Conservation (phyloP, 2,329 filamentous ascomycete genomes). For the Coniochaeta hoffmannii region DNA sequence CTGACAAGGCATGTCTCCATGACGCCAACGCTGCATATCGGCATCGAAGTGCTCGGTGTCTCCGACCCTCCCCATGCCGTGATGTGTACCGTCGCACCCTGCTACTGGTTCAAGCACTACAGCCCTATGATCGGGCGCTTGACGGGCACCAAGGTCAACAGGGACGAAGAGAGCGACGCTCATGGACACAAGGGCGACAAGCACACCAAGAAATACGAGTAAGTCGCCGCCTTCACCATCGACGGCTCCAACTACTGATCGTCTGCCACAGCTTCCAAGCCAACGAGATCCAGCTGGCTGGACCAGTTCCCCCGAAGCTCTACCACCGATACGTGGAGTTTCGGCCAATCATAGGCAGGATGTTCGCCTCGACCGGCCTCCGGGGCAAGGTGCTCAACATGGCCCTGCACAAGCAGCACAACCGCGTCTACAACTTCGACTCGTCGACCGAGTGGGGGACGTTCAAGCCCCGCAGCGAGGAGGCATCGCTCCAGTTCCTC, state of each 20-base stretch:
- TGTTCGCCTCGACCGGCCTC: slow-evolving; percentile 75
- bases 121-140: slow-evolving; percentile 83
- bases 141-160: slow-evolving; percentile 62
- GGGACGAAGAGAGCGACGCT: slow-evolving; percentile 44
- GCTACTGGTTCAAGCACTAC: slow-evolving; percentile 74
- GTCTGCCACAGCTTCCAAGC: slow-evolving; percentile 69
- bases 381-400: slow-evolving; percentile 75
- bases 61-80: slow-evolving; percentile 62
- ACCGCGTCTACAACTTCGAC: slow-evolving; percentile 83
- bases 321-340: slow-evolving; percentile 95
- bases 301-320: slow-evolving; percentile 70
- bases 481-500: slow-evolving; percentile 73
- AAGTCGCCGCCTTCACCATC: slow-evolving; percentile 22
- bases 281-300: slow-evolving; percentile 79
- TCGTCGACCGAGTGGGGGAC: slow-evolving; percentile 63
- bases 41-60: slow-evolving; percentile 68
- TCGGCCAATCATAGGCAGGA: slow-evolving; percentile 77
- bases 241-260: background rate
- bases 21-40: slow-evolving; percentile 63
- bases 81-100: slow-evolving; percentile 73
- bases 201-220: slow-evolving; percentile 69
- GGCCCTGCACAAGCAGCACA: slow-evolving; percentile 84
- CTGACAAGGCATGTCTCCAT: slow-evolving; percentile 57
- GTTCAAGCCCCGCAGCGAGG: slow-evolving; percentile 58
- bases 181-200: slow-evolving; percentile 28